Base-by-base conservation (phyloP, 2,329 filamentous ascomycete genomes). In the Pyrenophora teres region DNA sequence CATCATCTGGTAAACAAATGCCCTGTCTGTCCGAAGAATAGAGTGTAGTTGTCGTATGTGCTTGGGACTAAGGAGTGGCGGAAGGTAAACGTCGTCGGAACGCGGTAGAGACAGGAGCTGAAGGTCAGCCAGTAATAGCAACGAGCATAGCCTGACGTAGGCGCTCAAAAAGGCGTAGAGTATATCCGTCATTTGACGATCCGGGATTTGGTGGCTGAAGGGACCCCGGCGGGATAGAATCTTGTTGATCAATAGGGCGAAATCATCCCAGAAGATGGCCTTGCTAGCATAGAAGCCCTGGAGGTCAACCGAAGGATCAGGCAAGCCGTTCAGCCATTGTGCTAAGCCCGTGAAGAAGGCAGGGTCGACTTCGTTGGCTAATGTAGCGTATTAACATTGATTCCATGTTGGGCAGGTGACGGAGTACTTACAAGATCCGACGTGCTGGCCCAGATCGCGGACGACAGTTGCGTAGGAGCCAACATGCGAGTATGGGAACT, bases 251-350 rank as follows among this genome's bases (percentile, higher is more conserved):
- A 74, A 46, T 21, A 42, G 40, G 16, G 62, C 59, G 9, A 74
- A 63, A 13, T 72, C 68, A n/a, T 70, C 65, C 72, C 72, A 74
- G 44, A 73, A 73, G 1, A 40, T n/a, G 6, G 50, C 44, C 48
- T 66, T 67, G 45, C 61, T 55, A n/a, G 61, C 33, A 40, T 65
- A 74, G 52, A 68, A 68, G 40, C 42, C 52, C 6, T 57, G 50
- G 18, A 63, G 52, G 13, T 64, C 53, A 4, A 43, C 36, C 2
- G 60, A 54, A n/a, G 53, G 60, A 6, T 64, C 57, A 39, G 69
- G 69, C 16, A 71, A 46, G 16, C 52, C 47, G 6, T 58, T 41
- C n/a, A 73, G 64, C 70, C 70, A 73, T 25, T 50, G 36, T 4
- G 63, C 25, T 6, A 73, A 41, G 12, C 45, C 33, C 7, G 63